Base-by-base conservation (phyloP, 495 filamentous ascomycete genomes). In the Parachaetomium inaequale region DNA sequence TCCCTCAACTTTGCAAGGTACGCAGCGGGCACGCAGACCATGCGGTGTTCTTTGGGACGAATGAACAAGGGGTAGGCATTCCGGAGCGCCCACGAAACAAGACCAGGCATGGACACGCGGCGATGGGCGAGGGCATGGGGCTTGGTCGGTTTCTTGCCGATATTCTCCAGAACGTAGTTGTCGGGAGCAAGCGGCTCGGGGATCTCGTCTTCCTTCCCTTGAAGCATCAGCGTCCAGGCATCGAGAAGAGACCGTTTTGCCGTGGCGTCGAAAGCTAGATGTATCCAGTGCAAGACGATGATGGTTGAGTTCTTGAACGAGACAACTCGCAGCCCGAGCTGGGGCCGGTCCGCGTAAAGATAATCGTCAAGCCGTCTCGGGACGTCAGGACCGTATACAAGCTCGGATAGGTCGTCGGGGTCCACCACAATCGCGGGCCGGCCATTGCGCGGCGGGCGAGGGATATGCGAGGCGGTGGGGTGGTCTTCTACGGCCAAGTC, bases 261-360 rank as follows among this genome's bases (percentile, higher is more conserved):
- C 17, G 70, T 47, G 10, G 69, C 67, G 49, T 73, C 71, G 32
- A 71, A 72, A 0, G 63, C 57, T 3, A 67, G 62, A 40, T 73
- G 71, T 55, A 66, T 65, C 73, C 75, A 77, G 3, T 74, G 56
- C 8, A 76, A 56, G 4, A 74, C 73, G 14, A 71, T 70, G 4
- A 76, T 23, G 2, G 70, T 75, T 47, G 56, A 58, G 53, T 75
- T 38, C 0, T 62, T 69, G 47, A 77, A 74, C 4, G 72, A 64
- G 26, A 74, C 46, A n/a, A 76, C 55, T 0, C 66, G 59, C 10
- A 74, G 59, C 2, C 75, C 71, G 0, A 66, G 60, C 12, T 72
- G 58, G 1, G 72, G 63, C 11, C 46, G 56, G 45, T 70, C 63
- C 0, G 26, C 21, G 23, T 61, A 42, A 19, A 72, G 29, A 45